Base-by-base conservation (phyloP, 2,329 filamentous ascomycete genomes). In the Ceratocystis colombiana region DNA sequence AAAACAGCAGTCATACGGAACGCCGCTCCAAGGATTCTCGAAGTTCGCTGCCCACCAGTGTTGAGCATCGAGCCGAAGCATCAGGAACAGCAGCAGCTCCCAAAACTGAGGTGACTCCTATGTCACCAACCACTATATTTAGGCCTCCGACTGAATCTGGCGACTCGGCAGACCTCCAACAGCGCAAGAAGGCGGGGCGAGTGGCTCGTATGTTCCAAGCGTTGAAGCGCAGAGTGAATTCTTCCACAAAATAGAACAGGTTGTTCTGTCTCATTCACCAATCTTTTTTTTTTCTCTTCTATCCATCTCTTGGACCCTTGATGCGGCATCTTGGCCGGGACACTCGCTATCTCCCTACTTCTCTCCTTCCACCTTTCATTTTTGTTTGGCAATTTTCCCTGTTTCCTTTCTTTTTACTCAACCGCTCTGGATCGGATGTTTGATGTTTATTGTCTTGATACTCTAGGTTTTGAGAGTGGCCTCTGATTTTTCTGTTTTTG, bases 221-320 rank as follows among this genome's bases (percentile, higher is more conserved):
- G 30, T 59, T 67, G n/a, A 67, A 67, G 59, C 45, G 63, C 20
- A 20, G 63, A 7, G 46, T 65, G 4, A 65, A 57, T 15, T 61
- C 61, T 30, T 44, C 30, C 7, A 55, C 48, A 30, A 63, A 57
- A 5, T 15, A 45, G 28, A 44, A 15, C 10, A 25, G 44, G 57
- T 12, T 28, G 44, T 44, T 15, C 45, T 22, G 12, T 41, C 15
- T 20, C 59, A 12, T 64, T 30, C 33, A 20, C 28, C 53, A n/a
- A 28, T 50, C 8, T 8, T 30, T 64, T 17, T 25, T 10, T 30
- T 25, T 28, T 63, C 15, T 28, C 41, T 33, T 44, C 30, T 33
- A 10, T 53, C 17, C 20, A 30, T 37, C 3, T 41, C 37, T 41
- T 55, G 10, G 6, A 33, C 1, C 17, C 37, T 41, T 41, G 37